A percentile compares a stretch with the other conserved stretches of the same genome.
phyloP scores from a whole-genome alignment of 306 rosid species.

The Lathyrus oleraceus region DNA sequence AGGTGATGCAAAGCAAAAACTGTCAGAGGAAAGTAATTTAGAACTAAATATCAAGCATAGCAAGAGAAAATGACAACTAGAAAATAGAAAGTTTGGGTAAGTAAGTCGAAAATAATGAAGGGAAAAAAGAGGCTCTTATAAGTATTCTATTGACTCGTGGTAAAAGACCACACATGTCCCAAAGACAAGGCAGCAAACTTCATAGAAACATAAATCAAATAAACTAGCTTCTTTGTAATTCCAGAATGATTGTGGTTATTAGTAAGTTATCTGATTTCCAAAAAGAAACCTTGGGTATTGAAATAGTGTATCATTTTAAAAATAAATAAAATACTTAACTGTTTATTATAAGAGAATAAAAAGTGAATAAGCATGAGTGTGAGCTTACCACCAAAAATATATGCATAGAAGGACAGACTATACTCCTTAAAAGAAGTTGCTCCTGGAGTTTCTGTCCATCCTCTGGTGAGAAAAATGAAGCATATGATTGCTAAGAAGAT shows the following conservation, averaged over 20 bases:
- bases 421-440: slow-evolving; percentile 62
- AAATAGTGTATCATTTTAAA: slow-evolving; percentile 14
- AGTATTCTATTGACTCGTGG: background rate
- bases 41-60: background rate
- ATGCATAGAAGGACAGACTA: slow-evolving; percentile 58
- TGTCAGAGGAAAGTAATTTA: background rate
- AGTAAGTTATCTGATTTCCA: slow-evolving; percentile 13
- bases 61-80: slow-evolving; percentile 11
- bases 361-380: slow-evolving; percentile 23
- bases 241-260: slow-evolving; percentile 9
- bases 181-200: slow-evolving; percentile 12
- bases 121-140: slow-evolving; percentile 14
- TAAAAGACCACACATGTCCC: slow-evolving; percentile 1
- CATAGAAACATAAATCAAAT: background rate
- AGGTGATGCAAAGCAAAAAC: background rate
- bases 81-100: background rate
- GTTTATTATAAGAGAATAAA: slow-evolving; percentile 19
- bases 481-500: slow-evolving; percentile 65
- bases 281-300: slow-evolving; percentile 10
- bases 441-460: slow-evolving; percentile 65
- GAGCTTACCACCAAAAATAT: slow-evolving; percentile 70
- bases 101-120: background rate
- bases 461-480: slow-evolving; percentile 55
- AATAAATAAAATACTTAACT: background rate
- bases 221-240: slow-evolving; percentile 19